These are phyloP conservation scores for Celoporthe dispersa DNA, from an alignment of 2,329 filamentous ascomycete species.

Conservation along the genomic window DNA sequence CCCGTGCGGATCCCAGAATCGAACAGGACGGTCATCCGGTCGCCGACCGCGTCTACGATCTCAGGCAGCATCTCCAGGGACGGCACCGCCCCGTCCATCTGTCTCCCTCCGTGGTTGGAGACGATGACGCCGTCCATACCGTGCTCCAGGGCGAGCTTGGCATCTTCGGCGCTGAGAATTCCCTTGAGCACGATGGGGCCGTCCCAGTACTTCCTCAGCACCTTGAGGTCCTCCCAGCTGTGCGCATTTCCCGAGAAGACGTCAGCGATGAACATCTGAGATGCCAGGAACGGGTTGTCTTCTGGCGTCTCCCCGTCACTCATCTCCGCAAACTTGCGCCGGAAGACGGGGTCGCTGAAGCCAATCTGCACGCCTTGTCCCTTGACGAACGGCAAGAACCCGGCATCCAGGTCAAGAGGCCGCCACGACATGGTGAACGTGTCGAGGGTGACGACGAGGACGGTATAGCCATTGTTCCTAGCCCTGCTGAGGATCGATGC, in stretches of 20 bases:
- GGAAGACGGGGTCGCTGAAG: conserved; percentile 70
- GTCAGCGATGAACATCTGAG: conserved; percentile 55
- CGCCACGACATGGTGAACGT: conserved; percentile 73
- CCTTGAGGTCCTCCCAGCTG: conserved; percentile 65
- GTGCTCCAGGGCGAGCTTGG: conserved; percentile 46
- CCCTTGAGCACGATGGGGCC: conserved; percentile 68
- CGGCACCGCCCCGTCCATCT: conserved; percentile 59
- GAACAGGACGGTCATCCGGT: conserved; percentile 62
- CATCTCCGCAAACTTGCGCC: conserved; percentile 56
- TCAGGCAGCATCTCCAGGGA: conserved; percentile 62
- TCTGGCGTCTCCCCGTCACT: conserved; percentile 51
- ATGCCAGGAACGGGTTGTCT: conserved; percentile 54
- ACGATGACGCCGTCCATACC: conserved; percentile 58
- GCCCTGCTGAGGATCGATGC: conserved; percentile 65
- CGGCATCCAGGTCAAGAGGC: conserved; percentile 68
- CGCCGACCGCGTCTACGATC: conserved; percentile 65
- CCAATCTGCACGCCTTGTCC: conserved; percentile 65
- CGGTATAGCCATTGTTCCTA: conserved; percentile 63
- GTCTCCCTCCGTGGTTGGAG: conserved; percentile 62
- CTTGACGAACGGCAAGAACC: conserved; percentile 63
- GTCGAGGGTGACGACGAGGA: conserved; percentile 74
- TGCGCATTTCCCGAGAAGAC: conserved; percentile 58
- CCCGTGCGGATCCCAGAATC: conserved; percentile 62
- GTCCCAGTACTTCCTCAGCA: conserved; percentile 63
- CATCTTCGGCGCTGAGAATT: conserved; percentile 56